Base-by-base conservation (phyloP, 1,139 yeast genomes). In the Protomyces macrosporus region DNA sequence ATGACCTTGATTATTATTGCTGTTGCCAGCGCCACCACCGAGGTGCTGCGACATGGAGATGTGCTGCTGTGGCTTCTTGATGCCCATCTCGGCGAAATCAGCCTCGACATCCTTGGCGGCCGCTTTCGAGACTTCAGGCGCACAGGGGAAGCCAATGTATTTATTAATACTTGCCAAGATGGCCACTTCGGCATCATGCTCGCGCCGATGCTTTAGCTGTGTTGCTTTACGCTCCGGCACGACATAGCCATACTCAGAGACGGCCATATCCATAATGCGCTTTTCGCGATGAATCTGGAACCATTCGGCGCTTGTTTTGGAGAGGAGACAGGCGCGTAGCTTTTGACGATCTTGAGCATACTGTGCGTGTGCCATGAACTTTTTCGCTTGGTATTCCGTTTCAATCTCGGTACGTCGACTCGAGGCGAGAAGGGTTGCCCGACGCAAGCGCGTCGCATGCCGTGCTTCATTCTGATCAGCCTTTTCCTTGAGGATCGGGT, bases 271-370 rank as follows among this genome's bases (percentile, higher is more conserved):
- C 84, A 90, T 81, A 63, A 85, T 85, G 68, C 96, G 82, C 69
- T 98, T 81, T 74, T 93, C 98, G 71, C 87, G 84, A 75, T 91
- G 91, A 71, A 91, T 88, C 69, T 88, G 87, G 76, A 93, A 93
- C 98, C 98, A 93, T 69, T 84, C 81, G 57, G 88, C 84, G 1
- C 98, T 91, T 4, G 96, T 88, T 23, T 84, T 81, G 65, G 83
- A 80, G 61, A 93, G 81, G 78, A 90, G 79, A 45, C 79, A 78
- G 65, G 82, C 81, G 68, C 91, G 87, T 57, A 82, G 75, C 72
- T 90, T 96, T 71, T 86, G 84, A 55, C 84, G 77, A 67, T 83
- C 82, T 71, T 87, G 87, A 72, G 84, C 76, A 73, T 83, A 90
- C 73, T 90, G 90, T 74, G 93, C 98, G 73, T 91, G 97, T 52